Evolutionary conservation across 2,329 filamentous ascomycete species (phyloP), one percentile per base, ranked within the genome.

Genomic region (Botrytis medusae): DNA sequence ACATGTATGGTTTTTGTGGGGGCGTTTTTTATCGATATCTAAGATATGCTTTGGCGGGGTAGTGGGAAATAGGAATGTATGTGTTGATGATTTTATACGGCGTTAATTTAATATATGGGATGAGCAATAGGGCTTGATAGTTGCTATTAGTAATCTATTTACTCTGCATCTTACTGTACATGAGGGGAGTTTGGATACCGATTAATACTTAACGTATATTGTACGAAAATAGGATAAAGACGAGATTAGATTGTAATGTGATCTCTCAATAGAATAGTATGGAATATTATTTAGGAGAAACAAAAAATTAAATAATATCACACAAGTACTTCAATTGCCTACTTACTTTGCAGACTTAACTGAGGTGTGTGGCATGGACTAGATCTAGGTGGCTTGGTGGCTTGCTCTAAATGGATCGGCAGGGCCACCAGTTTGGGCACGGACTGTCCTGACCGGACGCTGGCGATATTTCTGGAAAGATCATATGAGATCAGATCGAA

Each of bases 1-100:
- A 89, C 87, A 2, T 79, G 82, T 48, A 75, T 87, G 71, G 79
- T 87, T 71, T 89, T 89, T 77, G 84, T 73, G 2, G 65, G 68
- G 18, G 72, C 68, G 20, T 73, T 71, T 63, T 73, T 73, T 44
- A 29, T 73, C 71, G 22, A 32, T 29, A 34, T 68, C 57, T 72
- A 16, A n/a, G 32, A 25, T 25, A 4, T 12, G 59, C 2, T 12
- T 25, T 37, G 59, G 59, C 12, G 2, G 12, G 25, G 25, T n/a
- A 14, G 12, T n/a, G 25, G 10, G 48, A 20, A 25, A 54, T 12
- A 16, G 25, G 12, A 54, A 54, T 16, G 48, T n/a, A n/a, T 54
- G n/a, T 54, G 25, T 54, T n/a, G 25, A 54, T n/a, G 48, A 54
- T 54, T 54, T 37, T n/a, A 54, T 14, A 54, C 6, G 25, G 48